phyloP scores from a whole-genome alignment of 1,284 basidiomycete genomes.

The Sporisorium graminicola region DNA sequence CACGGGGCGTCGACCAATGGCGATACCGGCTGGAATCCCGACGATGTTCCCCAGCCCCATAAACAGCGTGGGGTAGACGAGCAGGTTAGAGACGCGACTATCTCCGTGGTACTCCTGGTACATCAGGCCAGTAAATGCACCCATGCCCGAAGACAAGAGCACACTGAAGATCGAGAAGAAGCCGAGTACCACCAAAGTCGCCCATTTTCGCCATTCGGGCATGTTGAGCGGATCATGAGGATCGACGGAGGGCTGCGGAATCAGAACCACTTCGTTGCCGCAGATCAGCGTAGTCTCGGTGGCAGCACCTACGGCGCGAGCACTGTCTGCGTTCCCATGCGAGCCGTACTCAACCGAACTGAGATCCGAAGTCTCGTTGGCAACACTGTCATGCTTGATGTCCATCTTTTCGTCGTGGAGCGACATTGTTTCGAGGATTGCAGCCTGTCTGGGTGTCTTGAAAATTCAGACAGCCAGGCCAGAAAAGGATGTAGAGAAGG shows the following conservation, averaged over 20 bases:
- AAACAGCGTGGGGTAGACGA: slow-evolving; percentile 11
- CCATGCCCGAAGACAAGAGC: slow-evolving; percentile 10
- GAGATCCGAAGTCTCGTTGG: neutral
- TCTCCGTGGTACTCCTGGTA: slow-evolving; percentile 2
- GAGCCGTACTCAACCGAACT: slow-evolving; percentile 5
- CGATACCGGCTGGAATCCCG: slow-evolving; percentile 4
- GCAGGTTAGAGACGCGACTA: slow-evolving; percentile 1
- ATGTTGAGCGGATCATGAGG: slow-evolving; percentile 14
- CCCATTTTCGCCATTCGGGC: slow-evolving; percentile 12
- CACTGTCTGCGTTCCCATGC: neutral
- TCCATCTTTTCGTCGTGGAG: slow-evolving; percentile 17
- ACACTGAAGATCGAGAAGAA: slow-evolving; percentile 13
- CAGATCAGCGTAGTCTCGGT: neutral
- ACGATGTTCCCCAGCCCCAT: slow-evolving; percentile 11
- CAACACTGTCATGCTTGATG: neutral
- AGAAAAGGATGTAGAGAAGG: no score
- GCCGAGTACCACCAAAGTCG: neutral
- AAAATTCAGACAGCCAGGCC: no score
- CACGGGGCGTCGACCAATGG: slow-evolving; percentile 9
- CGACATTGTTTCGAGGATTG: no score
- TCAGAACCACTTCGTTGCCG: slow-evolving; percentile 7
- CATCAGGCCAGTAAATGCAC: slow-evolving; percentile 5
- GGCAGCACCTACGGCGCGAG: no score
- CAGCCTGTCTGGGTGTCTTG: no score
- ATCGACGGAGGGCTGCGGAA: slow-evolving; percentile 5